A percentile compares a stretch with the other conserved stretches of the same genome.
Evolutionary conservation across 352 stramenopile species (phyloP).

Genomic region (Phytophthora syringae): DNA sequence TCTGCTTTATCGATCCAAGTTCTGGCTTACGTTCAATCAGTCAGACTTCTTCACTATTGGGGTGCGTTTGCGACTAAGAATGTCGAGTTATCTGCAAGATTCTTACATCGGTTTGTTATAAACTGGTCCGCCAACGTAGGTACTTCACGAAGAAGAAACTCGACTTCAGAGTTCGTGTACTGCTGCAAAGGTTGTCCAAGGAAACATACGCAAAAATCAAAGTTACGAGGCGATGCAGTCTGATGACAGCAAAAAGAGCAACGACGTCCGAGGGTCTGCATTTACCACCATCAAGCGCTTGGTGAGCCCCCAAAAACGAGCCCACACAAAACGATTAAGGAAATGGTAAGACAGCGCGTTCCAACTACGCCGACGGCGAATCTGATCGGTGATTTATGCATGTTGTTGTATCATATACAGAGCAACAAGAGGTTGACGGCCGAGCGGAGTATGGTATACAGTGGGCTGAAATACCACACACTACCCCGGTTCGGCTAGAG

Average conservation of each 20-base stretch:
- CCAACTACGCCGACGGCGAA: background rate
- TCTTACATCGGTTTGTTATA: background rate
- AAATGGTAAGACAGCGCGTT: conserved; percentile 26
- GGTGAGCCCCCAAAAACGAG: conserved; percentile 13
- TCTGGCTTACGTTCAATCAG: conserved; percentile 81
- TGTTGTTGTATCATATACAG: conserved; percentile 39
- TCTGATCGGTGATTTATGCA: too few relatives aligned
- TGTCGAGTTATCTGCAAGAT: background rate
- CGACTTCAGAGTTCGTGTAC: conserved; percentile 26
- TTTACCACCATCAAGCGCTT: conserved; percentile 24
- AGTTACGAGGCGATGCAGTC: conserved; percentile 2
- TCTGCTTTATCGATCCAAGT: conserved; percentile 80
- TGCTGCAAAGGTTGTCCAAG: conserved; percentile 6
- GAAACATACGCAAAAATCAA: conserved; percentile 3
- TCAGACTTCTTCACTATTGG: conserved; percentile 82
- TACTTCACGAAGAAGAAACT: conserved; percentile 72
- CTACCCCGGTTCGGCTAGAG: conserved; percentile 39
- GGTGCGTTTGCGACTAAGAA: conserved; percentile 34
- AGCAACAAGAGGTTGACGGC: conserved; percentile 57
- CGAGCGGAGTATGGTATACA: conserved; percentile 63
- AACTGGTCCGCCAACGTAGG: conserved; percentile 29
- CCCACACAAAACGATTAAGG: conserved; percentile 18
- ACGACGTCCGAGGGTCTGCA: conserved; percentile 13
- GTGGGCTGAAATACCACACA: conserved; percentile 60
- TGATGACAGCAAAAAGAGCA: conserved; percentile 9